Percentiles rank a stretch among this genome's conserved stretches.
These are phyloP conservation scores for Pascua sp. DNA, from an alignment of 1,284 basidiomycete species.

Conservation along the genomic window DNA sequence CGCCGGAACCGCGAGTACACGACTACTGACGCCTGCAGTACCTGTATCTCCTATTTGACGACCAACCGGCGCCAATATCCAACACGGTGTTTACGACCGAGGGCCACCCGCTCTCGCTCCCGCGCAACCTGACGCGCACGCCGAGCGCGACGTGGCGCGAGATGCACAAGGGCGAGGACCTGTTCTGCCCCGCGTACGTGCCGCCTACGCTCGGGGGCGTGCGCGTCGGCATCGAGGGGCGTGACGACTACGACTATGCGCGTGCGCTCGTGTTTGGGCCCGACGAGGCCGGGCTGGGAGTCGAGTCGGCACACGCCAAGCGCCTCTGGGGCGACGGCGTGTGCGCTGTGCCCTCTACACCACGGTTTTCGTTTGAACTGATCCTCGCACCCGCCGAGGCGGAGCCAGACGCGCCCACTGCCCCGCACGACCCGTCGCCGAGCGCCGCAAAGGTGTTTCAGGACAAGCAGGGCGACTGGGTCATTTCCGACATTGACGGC, in stretches of 20 bases:
- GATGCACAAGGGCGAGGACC: slow-evolving; percentile 55
- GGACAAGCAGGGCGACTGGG: slow-evolving; percentile 59
- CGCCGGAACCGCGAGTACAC: too few species aligned
- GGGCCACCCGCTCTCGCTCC: slow-evolving; percentile 78
- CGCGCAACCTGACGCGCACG: slow-evolving; percentile 56
- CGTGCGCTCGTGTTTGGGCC: slow-evolving; percentile 60
- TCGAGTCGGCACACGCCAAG: slow-evolving; percentile 19
- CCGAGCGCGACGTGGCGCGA: slow-evolving; percentile 52
- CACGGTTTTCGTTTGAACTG: slow-evolving; percentile 67
- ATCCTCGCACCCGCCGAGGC: slow-evolving; percentile 59
- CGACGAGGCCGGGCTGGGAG: slow-evolving; percentile 3
- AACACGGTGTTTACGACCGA: slow-evolving; percentile 83
- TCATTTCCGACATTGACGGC: slow-evolving; percentile 66
- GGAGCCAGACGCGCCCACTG: slow-evolving; percentile 49
- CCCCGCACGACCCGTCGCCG: slow-evolving; percentile 67
- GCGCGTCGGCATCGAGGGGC: slow-evolving; percentile 63
- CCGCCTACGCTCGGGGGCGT: slow-evolving; percentile 56
- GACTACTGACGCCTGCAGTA: slow-evolving; percentile 57
- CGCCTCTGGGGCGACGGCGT: slow-evolving; percentile 65
- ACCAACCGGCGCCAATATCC: slow-evolving; percentile 54
- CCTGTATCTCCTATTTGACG: slow-evolving; percentile 81
- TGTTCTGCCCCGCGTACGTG: slow-evolving; percentile 68
- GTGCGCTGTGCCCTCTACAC: slow-evolving; percentile 67
- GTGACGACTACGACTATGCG: slow-evolving; percentile 73
- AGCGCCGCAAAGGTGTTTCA: slow-evolving; percentile 60